Evolutionary conservation across 345 rosid genomes (phyloP), one percentile per base, ranked within the genome.

Genomic region (Toxicodendron radicans): DNA sequence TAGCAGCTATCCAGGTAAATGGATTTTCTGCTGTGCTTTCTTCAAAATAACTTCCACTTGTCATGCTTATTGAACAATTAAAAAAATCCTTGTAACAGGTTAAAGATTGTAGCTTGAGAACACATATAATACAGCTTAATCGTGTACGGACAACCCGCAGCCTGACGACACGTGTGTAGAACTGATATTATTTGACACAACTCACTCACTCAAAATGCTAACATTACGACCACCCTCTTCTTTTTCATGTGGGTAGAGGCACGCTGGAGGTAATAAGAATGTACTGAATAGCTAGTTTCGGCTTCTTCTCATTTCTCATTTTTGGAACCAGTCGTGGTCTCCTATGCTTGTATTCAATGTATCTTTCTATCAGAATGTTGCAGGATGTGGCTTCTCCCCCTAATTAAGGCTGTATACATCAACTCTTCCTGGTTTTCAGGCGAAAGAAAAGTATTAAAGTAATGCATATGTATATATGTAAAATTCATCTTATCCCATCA

Each of bases 51-150:
- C 63, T 71, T 63, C 64, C 58, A 7, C 60, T 63, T 49, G 35
- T 41, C 62, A 73, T 65, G 59, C 61, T 83, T 38, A 56, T 53
- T 14, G 5, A 58, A 33, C 30, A 17, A 9, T 10, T 14, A 23
- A 16, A 17, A 38, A 59, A 20, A 41, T 32, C 27, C 45, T 53
- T 66, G 59, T 38, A 76, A 79, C 90, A 92, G 98, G 93, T 91
- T 58, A 90, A 88, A 66, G 87, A 87, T 76, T 86, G 90, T 80
- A 94, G 97, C 92, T 78, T 92, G 91, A 89, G 93, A 82, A 92
- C 97, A 48, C 97, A 94, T 75, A 78, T 88, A 81, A 78, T 91
- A 80, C 97, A 94, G 83, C 82, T 86, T 80, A 87, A 83, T 73
- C 83, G 82, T 6, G 75, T 79, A 71, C 71, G 76, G 21, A 80